Evolutionary conservation across 306 rosid species (phyloP).

Genomic region (Ammopiptanthus mongolicus): DNA sequence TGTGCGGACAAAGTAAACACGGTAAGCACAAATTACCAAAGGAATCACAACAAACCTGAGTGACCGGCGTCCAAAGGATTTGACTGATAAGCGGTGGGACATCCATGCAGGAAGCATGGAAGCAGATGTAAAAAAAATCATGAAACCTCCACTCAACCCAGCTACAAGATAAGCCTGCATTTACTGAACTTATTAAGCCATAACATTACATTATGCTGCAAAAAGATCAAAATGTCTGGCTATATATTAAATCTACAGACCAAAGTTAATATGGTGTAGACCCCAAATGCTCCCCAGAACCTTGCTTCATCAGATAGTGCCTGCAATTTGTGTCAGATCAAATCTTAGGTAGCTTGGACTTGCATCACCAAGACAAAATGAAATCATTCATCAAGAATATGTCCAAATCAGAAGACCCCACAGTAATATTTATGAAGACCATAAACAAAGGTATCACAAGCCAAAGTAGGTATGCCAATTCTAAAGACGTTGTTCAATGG

Average conservation of each 20-base stretch:
- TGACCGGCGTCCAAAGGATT: conserved; percentile 53
- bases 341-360: conserved; percentile 9
- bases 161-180: conserved; percentile 81
- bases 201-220: not conserved
- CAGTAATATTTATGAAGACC: conserved; percentile 1
- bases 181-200: conserved; percentile 44
- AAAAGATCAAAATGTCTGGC: not conserved
- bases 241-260: conserved; percentile 40
- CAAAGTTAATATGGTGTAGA: conserved; percentile 62
- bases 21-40: conserved; percentile 1
- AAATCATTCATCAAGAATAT: conserved; percentile 9
- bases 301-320: conserved; percentile 72
- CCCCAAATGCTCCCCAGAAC: conserved; percentile 97
- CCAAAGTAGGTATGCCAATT: not conserved
- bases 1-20: not conserved
- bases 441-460: not conserved
- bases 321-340: conserved; percentile 46
- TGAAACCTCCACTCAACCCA: conserved; percentile 90
- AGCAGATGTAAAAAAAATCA: conserved; percentile 54
- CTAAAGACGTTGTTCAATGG: not conserved
- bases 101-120: conserved; percentile 87
- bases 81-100: conserved; percentile 55
- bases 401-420: not conserved
- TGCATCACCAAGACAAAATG: not conserved
- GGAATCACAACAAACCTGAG: conserved; percentile 53